Evolutionary conservation across 257 asterid species (phyloP), one percentile per base, ranked within the genome.

Genomic region (Fraxinus excelsior): DNA sequence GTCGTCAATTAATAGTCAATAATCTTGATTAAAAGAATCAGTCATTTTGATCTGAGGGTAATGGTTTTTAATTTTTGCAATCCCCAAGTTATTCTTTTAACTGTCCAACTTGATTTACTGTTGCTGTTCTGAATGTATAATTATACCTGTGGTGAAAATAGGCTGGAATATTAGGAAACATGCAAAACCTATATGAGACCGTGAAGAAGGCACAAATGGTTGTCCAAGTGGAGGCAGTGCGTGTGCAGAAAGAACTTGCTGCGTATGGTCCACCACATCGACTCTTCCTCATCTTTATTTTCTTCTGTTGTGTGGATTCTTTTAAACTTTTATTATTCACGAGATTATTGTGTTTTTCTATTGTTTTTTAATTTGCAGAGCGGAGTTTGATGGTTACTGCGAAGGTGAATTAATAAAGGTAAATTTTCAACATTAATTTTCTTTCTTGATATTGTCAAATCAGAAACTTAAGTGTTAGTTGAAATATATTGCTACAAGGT

Each of bases 201-300:
- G 98, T 95, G 82, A 95, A 95, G 90, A 95, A 93, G 87, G 99
- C 98, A 11, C 98, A 95, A 81, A 93, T 85, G 91, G 98, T 95
- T 38, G 99, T 95, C 86, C 99, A 95, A 88, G 99, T 95, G 58
- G 99, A 95, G 88, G 99, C 98, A 56, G 99, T 93, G 44, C 86
- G 86, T 75, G 97, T 95, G 75, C 98, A 93, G 79, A 93, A 95
- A 84, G 99, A 95, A 84, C 99, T 95, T 26, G 94, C 98, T 70
- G 92, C 62, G 99, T 95, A 88, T 76, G 87, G 82, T 74, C 84
- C 51, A 31, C n/a, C 70, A 34, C 74, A 71, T 42, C 19, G 65
- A 40, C 70, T 46, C 28, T 4, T 77, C 49, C 65, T 56, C 72
- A 26, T 18, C 58, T 71, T 68, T 34, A 44, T 66, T 68, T 76